Base-by-base conservation (phyloP, 768 basidiomycete species). In the Clavaria fumosa region DNA sequence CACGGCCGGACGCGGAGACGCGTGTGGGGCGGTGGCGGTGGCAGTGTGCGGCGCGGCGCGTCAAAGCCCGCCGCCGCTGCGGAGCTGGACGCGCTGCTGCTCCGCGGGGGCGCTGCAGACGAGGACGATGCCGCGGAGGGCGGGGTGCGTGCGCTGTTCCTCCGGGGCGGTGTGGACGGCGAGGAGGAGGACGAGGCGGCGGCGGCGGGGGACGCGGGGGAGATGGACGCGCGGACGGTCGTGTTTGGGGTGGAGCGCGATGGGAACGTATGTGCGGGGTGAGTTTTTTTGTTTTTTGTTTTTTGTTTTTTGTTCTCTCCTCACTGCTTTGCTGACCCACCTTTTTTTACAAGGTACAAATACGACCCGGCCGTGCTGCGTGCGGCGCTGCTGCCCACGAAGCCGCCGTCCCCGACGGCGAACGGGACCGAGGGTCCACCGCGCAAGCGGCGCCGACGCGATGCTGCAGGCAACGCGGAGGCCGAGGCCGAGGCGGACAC, bases 291-390 rank as follows among this genome's bases (percentile, higher is more conserved):
- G 12, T 64, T 57, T 19, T 28, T 15, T 15, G 35, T 24, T 46
- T 26, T 26, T 38, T 24, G 23, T 14, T 40, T 23, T 38, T 21
- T 7, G 12, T 7, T 21, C 3, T 36, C 7, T 12, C 7, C 26
- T 38, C 27, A 21, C 14, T 37, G 31, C 42, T 14, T 33, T 32
- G 7, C 37, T 27, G 15, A n/a, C n/a, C n/a, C n/a, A n/a, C n/a
- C n/a, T n/a, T n/a, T n/a, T n/a, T n/a, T n/a, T n/a, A n/a, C n/a
- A 23, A 75, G 72, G 37, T 75, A 66, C 41, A 72, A 73, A 52
- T 75, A 72, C 42, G 56, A 66, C 5, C 63, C 70, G 0, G 47
- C 48, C 4, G 49, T 63, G 3, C 53, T 75, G 5, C 56, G 57
- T 20, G 53, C 55, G 20, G 53, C 62, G 1, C 53, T 74, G 10